Percentiles rank a stretch among this genome's conserved stretches.
These are phyloP conservation scores for Hirschfeldia incana DNA, from an alignment of 345 rosid genomes.

Conservation along the genomic window DNA sequence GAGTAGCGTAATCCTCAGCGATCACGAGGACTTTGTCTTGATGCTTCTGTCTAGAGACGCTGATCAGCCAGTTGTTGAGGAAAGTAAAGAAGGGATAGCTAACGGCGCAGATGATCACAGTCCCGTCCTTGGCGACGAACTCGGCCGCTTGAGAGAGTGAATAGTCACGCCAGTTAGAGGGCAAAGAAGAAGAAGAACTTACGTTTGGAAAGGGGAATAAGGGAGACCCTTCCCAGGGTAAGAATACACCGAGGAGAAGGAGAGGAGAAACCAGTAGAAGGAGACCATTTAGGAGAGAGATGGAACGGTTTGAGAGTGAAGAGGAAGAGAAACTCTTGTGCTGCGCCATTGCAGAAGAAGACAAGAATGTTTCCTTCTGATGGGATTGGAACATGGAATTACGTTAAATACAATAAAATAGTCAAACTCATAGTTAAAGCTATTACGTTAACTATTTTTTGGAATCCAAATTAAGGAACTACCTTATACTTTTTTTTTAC, in stretches of 20 bases:
- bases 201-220: slow-evolving; percentile 41
- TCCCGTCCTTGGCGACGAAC: slow-evolving; percentile 57
- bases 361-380: neutral
- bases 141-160: slow-evolving; percentile 65
- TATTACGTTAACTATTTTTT: neutral
- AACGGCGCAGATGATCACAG: slow-evolving; percentile 16
- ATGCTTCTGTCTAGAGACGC: too few relatives aligned
- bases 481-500: neutral
- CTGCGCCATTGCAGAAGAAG: neutral
- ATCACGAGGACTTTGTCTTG: too few relatives aligned
- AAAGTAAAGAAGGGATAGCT: too few relatives aligned
- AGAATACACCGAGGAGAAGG: slow-evolving; percentile 4
- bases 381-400: neutral
- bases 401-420: neutral
- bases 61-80: too few relatives aligned
- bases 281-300: neutral
- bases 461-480: neutral
- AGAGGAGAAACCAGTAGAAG: neutral
- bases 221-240: slow-evolving; percentile 47
- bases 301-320: slow-evolving; percentile 8
- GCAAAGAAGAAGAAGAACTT: slow-evolving; percentile 15
- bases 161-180: slow-evolving; percentile 64
- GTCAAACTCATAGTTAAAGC: neutral
- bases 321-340: slow-evolving; percentile 41
- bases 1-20: too few relatives aligned